phyloP scores from a whole-genome alignment of 2,329 filamentous ascomycete species.

The Epichloe bromicola region DNA sequence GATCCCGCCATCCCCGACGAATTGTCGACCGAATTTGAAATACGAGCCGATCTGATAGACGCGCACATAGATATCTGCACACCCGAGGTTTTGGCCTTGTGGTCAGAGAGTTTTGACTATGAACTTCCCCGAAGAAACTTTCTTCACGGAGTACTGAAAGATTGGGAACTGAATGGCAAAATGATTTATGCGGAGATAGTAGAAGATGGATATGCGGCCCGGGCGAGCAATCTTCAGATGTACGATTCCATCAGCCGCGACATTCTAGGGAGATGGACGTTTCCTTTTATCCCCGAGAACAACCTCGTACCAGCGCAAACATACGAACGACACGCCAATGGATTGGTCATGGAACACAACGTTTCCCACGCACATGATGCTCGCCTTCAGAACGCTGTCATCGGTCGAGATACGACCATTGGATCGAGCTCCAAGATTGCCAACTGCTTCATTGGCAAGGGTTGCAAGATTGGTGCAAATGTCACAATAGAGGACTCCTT shows the following conservation, averaged over 20 bases:
- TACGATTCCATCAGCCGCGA: slow-evolving; percentile 86
- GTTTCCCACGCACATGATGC: slow-evolving; percentile 64
- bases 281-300: slow-evolving; percentile 78
- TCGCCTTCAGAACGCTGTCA: slow-evolving; percentile 54
- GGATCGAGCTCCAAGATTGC: slow-evolving; percentile 57
- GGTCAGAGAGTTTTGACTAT: slow-evolving; percentile 97
- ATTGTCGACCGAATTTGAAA: slow-evolving; percentile 59
- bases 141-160: slow-evolving; percentile 83
- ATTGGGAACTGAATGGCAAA: slow-evolving; percentile 94
- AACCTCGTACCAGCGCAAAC: slow-evolving; percentile 69
- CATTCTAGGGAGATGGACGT: slow-evolving; percentile 75
- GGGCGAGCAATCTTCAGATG: slow-evolving; percentile 73
- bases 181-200: slow-evolving; percentile 88
- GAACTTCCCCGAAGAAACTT: slow-evolving; percentile 82
- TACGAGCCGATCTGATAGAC: slow-evolving; percentile 81
- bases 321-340: slow-evolving; percentile 57
- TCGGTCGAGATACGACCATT: slow-evolving; percentile 65
- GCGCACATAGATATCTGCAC: slow-evolving; percentile 96
- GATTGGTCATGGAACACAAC: slow-evolving; percentile 65
- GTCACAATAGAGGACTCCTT: slow-evolving; percentile 69
- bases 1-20: slow-evolving; percentile 68
- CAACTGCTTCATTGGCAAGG: slow-evolving; percentile 69
- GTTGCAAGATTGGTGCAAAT: slow-evolving; percentile 77
- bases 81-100: slow-evolving; percentile 83
- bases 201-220: slow-evolving; percentile 69